Evolutionary conservation across 345 rosid species (phyloP).

Genomic region (Mallotus nudiflorus): DNA sequence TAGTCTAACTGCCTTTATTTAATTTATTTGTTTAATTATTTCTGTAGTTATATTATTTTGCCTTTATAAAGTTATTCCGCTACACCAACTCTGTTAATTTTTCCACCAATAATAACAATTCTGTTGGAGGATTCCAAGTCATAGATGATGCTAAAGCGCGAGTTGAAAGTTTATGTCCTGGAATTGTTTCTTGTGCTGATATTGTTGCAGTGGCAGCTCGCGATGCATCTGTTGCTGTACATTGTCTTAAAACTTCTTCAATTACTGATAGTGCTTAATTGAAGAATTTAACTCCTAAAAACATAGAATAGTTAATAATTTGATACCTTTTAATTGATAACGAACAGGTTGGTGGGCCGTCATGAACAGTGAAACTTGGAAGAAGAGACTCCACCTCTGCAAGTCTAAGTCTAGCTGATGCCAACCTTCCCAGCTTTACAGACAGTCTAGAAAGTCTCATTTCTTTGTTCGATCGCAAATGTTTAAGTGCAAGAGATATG

Average conservation of each 20-base stretch:
- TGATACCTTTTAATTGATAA: not conserved
- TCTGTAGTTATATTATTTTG: too few species aligned
- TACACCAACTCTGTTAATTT: too few species aligned
- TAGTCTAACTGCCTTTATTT: too few species aligned
- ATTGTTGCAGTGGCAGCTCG: conserved; percentile 6
- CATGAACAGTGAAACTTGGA: conserved; percentile 16
- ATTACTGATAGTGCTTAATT: not conserved
- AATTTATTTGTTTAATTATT: too few species aligned
- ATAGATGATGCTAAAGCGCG: not conserved
- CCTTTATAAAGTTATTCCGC: too few species aligned
- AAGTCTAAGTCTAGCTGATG: conserved; percentile 1
- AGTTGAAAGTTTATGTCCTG: conserved; percentile 10
- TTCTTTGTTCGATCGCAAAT: not conserved
- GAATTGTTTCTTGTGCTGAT: conserved; percentile 15
- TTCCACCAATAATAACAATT: conserved; percentile 7
- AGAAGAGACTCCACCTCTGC: conserved; percentile 17
- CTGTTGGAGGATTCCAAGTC: not conserved
- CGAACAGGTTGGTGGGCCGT: conserved; percentile 6
- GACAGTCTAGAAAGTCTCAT: not conserved
- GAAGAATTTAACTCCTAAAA: not conserved
- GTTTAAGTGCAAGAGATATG: conserved; percentile 12
- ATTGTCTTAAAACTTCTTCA: not conserved
- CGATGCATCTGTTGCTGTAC: conserved; percentile 7
- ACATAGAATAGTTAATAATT: too few species aligned
- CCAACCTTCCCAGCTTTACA: not conserved